Base-by-base conservation (phyloP, 257 asterid genomes). In the Galeopsis tetrahit region DNA sequence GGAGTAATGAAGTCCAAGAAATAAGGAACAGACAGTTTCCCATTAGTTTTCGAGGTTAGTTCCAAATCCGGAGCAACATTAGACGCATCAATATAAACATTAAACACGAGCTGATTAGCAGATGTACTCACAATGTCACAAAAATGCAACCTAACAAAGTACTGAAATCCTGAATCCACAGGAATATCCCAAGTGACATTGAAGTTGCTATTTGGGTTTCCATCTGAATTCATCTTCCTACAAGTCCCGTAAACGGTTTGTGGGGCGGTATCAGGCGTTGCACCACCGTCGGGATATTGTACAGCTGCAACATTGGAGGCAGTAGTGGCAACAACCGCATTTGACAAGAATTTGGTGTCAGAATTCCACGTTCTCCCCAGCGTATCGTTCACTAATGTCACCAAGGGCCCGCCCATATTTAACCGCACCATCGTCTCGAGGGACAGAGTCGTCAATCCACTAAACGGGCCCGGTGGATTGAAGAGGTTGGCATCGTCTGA, bases 201-300 rank as follows among this genome's bases (percentile, higher is more conserved):
- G 82, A 93, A 89, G 52, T 66, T 85, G 75, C 79, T 79, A 10
- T 3, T 21, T 0, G 96, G 96, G 80, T 91, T 73, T 10, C 2
- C 53, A 1, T 0, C 82, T 0, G 96, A 77, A 40, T 84, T 58
- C 96, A 93, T 84, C 79, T 66, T 71, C 1, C 85, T 81, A 66
- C 91, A 88, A 55, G 98, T 88, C 62, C 98, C 98, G 11, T 91
- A 93, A 21, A 93, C 96, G 35, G 96, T 80, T 2, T 15, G 82
- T 1, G 98, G 98, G 68, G 98, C 97, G 15, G 3, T 17, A 40
- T 84, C 96, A 2, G 59, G 1, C 0, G 89, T 87, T 3, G 92
- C 89, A 10, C 90, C 93, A 11, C 83, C 96, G 1, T 0, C 10
- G 7, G 90, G 89, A 75, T 93, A 93, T 44, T 3, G 55, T 5